Conservation (phyloP, 164 flowering plant genomes). For the Piper betle region DNA sequence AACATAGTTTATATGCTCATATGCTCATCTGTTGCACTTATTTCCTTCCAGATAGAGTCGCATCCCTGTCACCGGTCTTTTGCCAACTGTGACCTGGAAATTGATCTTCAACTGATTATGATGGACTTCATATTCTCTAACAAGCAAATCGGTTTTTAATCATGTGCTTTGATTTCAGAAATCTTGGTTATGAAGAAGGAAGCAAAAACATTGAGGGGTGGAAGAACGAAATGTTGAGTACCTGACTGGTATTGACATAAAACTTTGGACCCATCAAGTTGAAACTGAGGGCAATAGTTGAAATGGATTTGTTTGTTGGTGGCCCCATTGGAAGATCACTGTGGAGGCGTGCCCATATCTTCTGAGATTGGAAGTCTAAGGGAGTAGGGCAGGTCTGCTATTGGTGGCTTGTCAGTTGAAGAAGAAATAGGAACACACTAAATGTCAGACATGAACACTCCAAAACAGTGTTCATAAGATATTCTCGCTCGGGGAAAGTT, state of each 20-base stretch:
- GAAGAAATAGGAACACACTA: not conserved
- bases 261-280: conserved; percentile 66
- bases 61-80: conserved; percentile 67
- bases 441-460: not conserved
- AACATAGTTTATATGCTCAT: too few species aligned
- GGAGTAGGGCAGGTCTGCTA: conserved; percentile 48
- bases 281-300: conserved; percentile 36
- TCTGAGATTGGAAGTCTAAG: conserved; percentile 58
- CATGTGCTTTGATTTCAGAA: not conserved
- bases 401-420: conserved; percentile 65
- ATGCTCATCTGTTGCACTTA: conserved; percentile 46
- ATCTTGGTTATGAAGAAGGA: not conserved
- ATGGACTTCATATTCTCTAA: not conserved
- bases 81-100: conserved; percentile 42
- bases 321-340: conserved; percentile 55
- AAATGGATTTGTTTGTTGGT: conserved; percentile 17
- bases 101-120: not conserved
- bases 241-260: conserved; percentile 57
- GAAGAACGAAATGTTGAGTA: conserved; percentile 6
- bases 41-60: conserved; percentile 67
- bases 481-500: not conserved
- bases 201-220: not conserved
- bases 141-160: not conserved
- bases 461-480: not conserved
- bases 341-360: conserved; percentile 67